phyloP scores from a whole-genome alignment of 352 stramenopile species.

The Paralagenidium karlingii region DNA sequence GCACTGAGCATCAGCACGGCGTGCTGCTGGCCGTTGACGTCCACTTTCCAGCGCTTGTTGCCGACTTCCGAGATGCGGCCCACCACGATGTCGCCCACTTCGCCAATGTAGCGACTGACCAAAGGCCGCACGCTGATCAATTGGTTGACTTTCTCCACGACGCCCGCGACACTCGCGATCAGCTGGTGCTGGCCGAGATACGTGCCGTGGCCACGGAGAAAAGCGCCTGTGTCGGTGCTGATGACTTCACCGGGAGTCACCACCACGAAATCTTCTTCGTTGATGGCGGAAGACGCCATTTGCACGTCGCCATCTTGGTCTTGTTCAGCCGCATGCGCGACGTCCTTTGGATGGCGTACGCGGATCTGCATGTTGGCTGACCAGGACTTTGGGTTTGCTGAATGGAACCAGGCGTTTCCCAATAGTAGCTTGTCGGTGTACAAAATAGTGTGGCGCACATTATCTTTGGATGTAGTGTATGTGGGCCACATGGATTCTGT shows the following conservation, averaged over 20 bases:
- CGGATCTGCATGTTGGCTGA: too few species aligned
- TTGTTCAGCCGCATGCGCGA: too few species aligned
- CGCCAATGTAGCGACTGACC: constrained; percentile 83
- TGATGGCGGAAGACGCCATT: too few species aligned
- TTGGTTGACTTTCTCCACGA: constrained; percentile 95
- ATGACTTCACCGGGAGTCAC: constrained; percentile 70
- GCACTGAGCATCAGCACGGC: constrained; percentile 86
- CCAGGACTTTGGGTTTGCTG: too few species aligned
- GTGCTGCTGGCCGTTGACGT: constrained; percentile 81
- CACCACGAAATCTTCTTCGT: constrained; percentile 37
- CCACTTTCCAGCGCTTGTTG: constrained; percentile 93
- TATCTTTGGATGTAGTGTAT: too few species aligned
- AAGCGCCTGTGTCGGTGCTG: constrained; percentile 57
- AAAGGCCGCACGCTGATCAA: constrained; percentile 91
- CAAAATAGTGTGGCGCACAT: too few species aligned
- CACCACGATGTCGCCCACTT: constrained; percentile 96
- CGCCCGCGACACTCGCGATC: constrained; percentile 87
- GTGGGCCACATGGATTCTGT: too few species aligned
- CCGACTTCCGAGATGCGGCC: constrained; percentile 90
- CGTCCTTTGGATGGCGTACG: too few species aligned
- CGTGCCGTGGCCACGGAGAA: constrained; percentile 90
- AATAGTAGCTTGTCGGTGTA: too few species aligned
- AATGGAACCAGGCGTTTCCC: too few species aligned
- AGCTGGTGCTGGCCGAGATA: constrained; percentile 87
- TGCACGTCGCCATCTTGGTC: too few species aligned